phyloP scores from a whole-genome alignment of 2,329 filamentous ascomycete genomes.

The Microdochium trichocladiopsis region DNA sequence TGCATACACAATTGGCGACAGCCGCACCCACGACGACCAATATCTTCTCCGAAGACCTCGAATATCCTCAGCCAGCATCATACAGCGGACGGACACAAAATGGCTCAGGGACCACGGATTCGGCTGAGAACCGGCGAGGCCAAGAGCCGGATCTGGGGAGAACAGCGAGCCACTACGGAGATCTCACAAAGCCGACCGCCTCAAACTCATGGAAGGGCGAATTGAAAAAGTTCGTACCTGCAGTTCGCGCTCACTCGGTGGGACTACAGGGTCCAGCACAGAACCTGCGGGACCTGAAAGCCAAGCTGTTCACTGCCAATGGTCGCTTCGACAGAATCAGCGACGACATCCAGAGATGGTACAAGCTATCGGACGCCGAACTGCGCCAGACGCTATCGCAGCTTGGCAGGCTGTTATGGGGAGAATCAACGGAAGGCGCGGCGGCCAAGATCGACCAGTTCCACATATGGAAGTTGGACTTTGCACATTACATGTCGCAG shows the following conservation, averaged over 20 bases:
- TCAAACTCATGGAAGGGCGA: too few species aligned
- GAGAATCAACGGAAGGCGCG: conserved; percentile 1
- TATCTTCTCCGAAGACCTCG: not conserved
- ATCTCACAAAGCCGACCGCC: too few species aligned
- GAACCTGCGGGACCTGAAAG: conserved; percentile 7
- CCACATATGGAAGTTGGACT: conserved; percentile 16
- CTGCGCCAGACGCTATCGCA: conserved; percentile 16
- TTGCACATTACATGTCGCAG: conserved; percentile 1
- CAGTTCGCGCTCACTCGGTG: not conserved
- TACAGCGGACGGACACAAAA: not conserved
- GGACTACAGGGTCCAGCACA: not conserved
- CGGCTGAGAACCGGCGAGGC: too few species aligned
- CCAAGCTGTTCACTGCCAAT: conserved; percentile 10
- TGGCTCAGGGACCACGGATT: too few species aligned
- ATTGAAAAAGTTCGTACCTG: too few species aligned
- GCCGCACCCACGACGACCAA: not conserved
- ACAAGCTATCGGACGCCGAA: conserved; percentile 11
- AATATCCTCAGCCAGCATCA: not conserved
- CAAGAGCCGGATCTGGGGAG: too few species aligned
- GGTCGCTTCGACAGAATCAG: conserved; percentile 7
- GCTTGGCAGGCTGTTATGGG: conserved; percentile 14
- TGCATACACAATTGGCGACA: conserved; percentile 4
- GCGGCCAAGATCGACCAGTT: conserved; percentile 14
- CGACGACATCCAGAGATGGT: conserved; percentile 10
- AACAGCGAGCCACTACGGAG: too few species aligned